These are phyloP conservation scores for Mastigamoeba balamuthi DNA, from an alignment of 78 protist species.

Conservation along the genomic window DNA sequence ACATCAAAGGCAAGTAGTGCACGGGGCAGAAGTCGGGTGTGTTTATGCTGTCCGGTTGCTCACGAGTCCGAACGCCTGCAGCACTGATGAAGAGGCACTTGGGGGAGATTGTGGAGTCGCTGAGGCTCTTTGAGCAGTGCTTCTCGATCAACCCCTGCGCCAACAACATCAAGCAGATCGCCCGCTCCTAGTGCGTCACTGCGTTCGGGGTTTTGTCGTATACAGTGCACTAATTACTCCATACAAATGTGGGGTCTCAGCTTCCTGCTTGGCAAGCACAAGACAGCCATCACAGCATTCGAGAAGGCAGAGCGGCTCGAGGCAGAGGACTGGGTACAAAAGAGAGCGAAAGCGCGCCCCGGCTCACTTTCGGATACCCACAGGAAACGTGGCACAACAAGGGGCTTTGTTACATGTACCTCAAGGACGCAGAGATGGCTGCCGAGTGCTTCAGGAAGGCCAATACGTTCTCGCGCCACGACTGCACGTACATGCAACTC, in stretches of 20 bases:
- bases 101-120: conserved; percentile 65
- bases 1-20: no score
- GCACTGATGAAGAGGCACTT: conserved; percentile 53
- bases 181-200: conserved; percentile 29
- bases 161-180: conserved; percentile 64
- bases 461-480: conserved; percentile 37
- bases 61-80: background rate
- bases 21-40: no score
- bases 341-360: background rate
- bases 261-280: conserved; percentile 58
- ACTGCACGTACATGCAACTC: conserved; percentile 48
- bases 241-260: no score
- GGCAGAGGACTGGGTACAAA: conserved; percentile 18
- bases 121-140: conserved; percentile 53
- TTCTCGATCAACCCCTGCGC: conserved; percentile 42
- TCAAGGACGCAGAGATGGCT: conserved; percentile 27
- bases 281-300: conserved; percentile 46
- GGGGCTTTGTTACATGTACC: conserved; percentile 50
- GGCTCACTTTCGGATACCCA: background rate
- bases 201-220: background rate
- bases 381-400: conserved; percentile 60
- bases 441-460: conserved; percentile 20
- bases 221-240: background rate
- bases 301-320: conserved; percentile 26
- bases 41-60: background rate